Conservation (phyloP, 1,139 yeast species). For the Sugiyamaella novakii region DNA sequence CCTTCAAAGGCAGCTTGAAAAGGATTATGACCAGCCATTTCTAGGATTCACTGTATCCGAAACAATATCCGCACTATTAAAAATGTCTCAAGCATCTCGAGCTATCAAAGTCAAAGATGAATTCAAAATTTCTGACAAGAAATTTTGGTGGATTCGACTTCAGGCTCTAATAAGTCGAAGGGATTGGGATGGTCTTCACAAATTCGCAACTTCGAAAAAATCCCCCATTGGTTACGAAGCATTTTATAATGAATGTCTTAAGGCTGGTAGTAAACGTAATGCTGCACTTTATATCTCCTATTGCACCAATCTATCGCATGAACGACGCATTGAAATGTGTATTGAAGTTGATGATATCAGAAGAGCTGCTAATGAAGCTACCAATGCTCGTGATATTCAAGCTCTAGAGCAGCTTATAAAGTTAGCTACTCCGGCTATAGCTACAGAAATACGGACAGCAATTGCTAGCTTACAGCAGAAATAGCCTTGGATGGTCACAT, state of each 20-base stretch:
- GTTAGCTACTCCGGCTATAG: constrained; percentile 39
- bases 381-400: constrained; percentile 54
- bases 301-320: constrained; percentile 42
- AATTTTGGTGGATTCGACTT: constrained; percentile 65
- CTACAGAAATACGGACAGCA: constrained; percentile 35
- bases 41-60: constrained; percentile 56
- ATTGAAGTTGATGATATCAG: constrained; percentile 56
- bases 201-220: constrained; percentile 51
- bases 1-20: constrained; percentile 56
- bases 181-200: constrained; percentile 64
- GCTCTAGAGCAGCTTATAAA: constrained; percentile 46
- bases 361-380: constrained; percentile 64
- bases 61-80: constrained; percentile 57
- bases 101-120: constrained; percentile 61
- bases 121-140: constrained; percentile 63
- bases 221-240: constrained; percentile 77
- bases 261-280: constrained; percentile 50
- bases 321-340: constrained; percentile 53
- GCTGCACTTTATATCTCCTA: constrained; percentile 48
- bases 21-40: constrained; percentile 59
- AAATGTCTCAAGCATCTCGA: constrained; percentile 59
- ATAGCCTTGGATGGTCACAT: too few species aligned
- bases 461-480: constrained; percentile 16
- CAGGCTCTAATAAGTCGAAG: constrained; percentile 53
- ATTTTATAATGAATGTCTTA: constrained; percentile 57